phyloP scores from a whole-genome alignment of 1,139 yeast genomes.

The Tardiomyces blankii region DNA sequence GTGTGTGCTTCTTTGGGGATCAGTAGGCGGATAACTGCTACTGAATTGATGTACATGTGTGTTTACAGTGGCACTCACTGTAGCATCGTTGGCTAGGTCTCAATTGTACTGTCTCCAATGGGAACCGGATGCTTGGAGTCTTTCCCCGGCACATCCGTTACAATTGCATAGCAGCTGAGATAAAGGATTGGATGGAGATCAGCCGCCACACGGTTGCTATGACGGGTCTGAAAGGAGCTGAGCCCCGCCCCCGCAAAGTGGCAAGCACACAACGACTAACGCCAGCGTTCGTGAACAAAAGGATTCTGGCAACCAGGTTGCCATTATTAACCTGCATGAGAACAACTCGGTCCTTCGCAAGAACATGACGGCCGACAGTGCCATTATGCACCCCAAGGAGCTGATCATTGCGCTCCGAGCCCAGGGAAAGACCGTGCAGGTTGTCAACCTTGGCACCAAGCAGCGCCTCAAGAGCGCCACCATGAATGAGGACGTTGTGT shows the following conservation, averaged over 20 bases:
- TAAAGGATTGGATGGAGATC: no score
- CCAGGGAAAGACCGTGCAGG: conserved; percentile 90
- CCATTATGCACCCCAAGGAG: conserved; percentile 88
- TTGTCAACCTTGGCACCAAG: conserved; percentile 79
- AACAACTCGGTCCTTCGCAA: conserved; percentile 69
- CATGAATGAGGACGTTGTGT: conserved; percentile 79
- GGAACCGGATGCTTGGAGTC: no score
- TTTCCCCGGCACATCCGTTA: no score
- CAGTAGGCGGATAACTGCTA: conserved; percentile 1
- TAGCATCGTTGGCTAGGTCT: no score
- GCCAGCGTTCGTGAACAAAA: conserved; percentile 68
- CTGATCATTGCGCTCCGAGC: conserved; percentile 90
- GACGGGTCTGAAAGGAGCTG: no score
- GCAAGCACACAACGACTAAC: no score
- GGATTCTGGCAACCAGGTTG: conserved; percentile 70
- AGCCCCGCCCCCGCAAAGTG: no score
- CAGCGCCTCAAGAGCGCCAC: conserved; percentile 84
- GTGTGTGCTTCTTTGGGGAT: not conserved
- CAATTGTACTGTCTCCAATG: no score
- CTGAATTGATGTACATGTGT: conserved; percentile 1
- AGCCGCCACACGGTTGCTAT: no score
- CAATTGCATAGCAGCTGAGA: no score
- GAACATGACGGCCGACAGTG: conserved; percentile 95
- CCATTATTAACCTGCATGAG: conserved; percentile 75
- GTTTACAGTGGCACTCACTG: not conserved